Conservation (phyloP, 805 yeast species). For the Cyberlindnera maclurae region DNA sequence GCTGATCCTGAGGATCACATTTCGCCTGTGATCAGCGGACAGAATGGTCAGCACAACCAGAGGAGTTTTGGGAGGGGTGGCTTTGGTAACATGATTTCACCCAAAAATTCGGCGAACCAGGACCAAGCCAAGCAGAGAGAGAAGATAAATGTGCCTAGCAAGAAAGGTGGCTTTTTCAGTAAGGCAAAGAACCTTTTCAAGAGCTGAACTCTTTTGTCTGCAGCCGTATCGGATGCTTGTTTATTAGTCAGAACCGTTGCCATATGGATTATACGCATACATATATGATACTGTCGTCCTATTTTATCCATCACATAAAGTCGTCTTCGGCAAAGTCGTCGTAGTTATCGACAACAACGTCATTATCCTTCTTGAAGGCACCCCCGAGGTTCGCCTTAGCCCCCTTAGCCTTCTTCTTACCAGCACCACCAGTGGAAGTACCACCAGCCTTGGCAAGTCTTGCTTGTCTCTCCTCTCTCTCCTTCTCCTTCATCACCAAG, state of each 20-base stretch:
- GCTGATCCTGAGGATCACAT: conserved; percentile 31
- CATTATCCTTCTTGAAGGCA: conserved; percentile 57
- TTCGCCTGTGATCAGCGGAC: conserved; percentile 34
- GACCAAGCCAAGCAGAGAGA: conserved; percentile 19
- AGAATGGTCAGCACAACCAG: conserved; percentile 22
- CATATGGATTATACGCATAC: too few species aligned
- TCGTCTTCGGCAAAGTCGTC: conserved; percentile 73
- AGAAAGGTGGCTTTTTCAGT: conserved; percentile 34
- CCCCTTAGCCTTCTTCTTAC: conserved; percentile 83
- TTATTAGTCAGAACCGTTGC: too few species aligned
- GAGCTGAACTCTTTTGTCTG: conserved; percentile 11
- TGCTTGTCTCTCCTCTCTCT: conserved; percentile 82
- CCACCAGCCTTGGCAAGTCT: conserved; percentile 79
- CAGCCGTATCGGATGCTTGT: neutral
- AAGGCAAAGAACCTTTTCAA: conserved; percentile 40
- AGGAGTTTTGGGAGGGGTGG: conserved; percentile 55
- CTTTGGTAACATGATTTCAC: conserved; percentile 50
- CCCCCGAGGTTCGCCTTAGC: conserved; percentile 59
- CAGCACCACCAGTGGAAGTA: conserved; percentile 87
- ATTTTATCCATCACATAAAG: conserved; percentile 47
- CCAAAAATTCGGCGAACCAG: conserved; percentile 22
- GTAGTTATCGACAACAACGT: conserved; percentile 45
- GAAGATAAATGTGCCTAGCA: conserved; percentile 6
- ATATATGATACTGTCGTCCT: too few species aligned
- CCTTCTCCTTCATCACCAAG: conserved; percentile 77